Conservation (phyloP, 2,329 filamentous ascomycete genomes). For the Cordyceps farinosa region DNA sequence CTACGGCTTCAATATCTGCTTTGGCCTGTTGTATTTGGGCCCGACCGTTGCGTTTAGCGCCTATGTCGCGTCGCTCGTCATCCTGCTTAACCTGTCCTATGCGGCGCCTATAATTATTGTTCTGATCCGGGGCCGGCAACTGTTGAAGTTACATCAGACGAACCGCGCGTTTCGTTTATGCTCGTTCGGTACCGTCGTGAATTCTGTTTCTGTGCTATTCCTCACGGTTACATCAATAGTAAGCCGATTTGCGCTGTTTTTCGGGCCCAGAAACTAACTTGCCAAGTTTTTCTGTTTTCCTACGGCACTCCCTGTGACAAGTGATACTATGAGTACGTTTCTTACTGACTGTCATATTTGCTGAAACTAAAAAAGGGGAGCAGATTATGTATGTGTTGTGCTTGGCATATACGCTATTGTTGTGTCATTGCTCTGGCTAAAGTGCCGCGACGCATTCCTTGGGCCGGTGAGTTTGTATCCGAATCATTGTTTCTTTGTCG, state of each 20-base stretch:
- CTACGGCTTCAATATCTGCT: conserved; percentile 42
- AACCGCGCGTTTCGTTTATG: conserved; percentile 31
- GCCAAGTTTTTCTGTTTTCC: conserved; percentile 33
- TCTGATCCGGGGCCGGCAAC: conserved; percentile 34
- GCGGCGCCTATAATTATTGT: conserved; percentile 39
- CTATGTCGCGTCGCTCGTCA: conserved; percentile 42
- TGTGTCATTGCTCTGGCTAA: conserved; percentile 13
- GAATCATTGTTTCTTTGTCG: background rate
- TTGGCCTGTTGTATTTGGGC: conserved; percentile 45
- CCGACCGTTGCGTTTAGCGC: conserved; percentile 46
- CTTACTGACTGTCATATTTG: background rate
- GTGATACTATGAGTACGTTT: conserved; percentile 30
- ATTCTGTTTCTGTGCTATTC: conserved; percentile 33
- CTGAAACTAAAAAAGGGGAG: background rate
- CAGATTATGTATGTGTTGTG: conserved; percentile 36
- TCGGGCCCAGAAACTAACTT: background rate
- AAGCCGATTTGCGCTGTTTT: conserved; percentile 12
- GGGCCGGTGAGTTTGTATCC: conserved; percentile 8
- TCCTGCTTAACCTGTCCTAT: conserved; percentile 45
- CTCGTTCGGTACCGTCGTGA: conserved; percentile 28
- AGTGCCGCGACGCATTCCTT: conserved; percentile 7
- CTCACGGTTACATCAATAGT: conserved; percentile 38
- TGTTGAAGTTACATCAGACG: conserved; percentile 26
- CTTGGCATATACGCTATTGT: conserved; percentile 32
- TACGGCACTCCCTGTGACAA: conserved; percentile 27